Evolutionary conservation across 441 rosid genomes (phyloP).

Genomic region (Isatis lusitanica): DNA sequence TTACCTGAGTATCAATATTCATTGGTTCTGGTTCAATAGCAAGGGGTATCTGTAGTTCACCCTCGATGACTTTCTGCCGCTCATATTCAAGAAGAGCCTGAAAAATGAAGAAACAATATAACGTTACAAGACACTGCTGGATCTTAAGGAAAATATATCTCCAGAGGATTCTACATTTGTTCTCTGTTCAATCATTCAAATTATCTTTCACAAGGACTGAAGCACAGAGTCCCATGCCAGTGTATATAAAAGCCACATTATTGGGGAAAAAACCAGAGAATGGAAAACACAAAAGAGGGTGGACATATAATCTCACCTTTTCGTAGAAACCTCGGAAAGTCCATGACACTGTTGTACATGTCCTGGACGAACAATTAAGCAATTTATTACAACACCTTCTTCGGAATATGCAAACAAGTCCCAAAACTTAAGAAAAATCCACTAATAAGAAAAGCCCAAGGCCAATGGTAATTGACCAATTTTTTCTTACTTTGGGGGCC

Average conservation of each 20-base stretch:
- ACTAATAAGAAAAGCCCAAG: constrained; percentile 18
- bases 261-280: not conserved
- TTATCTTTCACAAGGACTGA: not conserved
- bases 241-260: not conserved
- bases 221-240: not conserved
- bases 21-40: constrained; percentile 45
- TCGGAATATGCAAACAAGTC: not conserved
- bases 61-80: constrained; percentile 52
- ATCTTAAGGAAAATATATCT: not conserved
- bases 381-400: constrained; percentile 21
- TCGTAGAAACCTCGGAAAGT: constrained; percentile 77
- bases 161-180: constrained; percentile 14
- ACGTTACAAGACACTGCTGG: constrained; percentile 2
- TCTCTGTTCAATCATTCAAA: not conserved
- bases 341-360: constrained; percentile 85
- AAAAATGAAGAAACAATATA: constrained; percentile 6
- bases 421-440: not conserved
- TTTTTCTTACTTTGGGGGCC: constrained; percentile 71
- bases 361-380: constrained; percentile 45
- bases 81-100: constrained; percentile 80
- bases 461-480: constrained; percentile 5
- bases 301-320: constrained; percentile 47
- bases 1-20: constrained; percentile 58
- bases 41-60: constrained; percentile 51
- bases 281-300: not conserved